Percentiles rank a stretch among this genome's conserved stretches.
Conservation (phyloP, 176 grass and related monocot genomes). For the Luzula sylvatica region DNA sequence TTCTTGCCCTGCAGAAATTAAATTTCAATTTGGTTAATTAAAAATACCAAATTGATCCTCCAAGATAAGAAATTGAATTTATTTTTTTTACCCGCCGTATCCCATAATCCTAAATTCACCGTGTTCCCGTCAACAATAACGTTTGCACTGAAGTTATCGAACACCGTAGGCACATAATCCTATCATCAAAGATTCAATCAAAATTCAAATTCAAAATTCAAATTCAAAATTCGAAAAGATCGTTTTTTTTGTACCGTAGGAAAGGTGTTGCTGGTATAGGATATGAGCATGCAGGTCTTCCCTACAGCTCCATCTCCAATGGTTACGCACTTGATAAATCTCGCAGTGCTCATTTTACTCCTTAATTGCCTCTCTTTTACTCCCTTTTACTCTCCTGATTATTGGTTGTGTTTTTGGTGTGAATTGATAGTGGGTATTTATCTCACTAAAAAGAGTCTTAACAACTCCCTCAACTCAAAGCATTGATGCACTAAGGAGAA, state of each 20-base stretch:
- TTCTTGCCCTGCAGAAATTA: slow-evolving; percentile 17
- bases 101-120: slow-evolving; percentile 31
- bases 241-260: no score
- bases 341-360: slow-evolving; percentile 32
- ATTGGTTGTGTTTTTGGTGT: background rate
- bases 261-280: slow-evolving; percentile 48
- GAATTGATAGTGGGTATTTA: slow-evolving; percentile 21
- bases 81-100: slow-evolving; percentile 25
- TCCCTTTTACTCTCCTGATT: background rate
- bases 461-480: slow-evolving; percentile 20
- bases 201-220: no score
- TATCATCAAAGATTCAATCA: slow-evolving; percentile 2
- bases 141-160: slow-evolving; percentile 36
- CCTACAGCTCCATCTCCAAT: slow-evolving; percentile 40
- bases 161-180: slow-evolving; percentile 36
- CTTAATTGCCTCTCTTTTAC: background rate
- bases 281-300: slow-evolving; percentile 53
- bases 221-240: background rate
- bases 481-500: slow-evolving; percentile 11
- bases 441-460: slow-evolving; percentile 25
- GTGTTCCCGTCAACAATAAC: slow-evolving; percentile 31
- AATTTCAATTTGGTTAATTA: background rate
- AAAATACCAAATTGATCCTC: background rate
- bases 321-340: slow-evolving; percentile 51
- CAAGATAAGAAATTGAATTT: background rate